phyloP scores from a whole-genome alignment of 306 rosid genomes.

The Lagenaria siceraria region DNA sequence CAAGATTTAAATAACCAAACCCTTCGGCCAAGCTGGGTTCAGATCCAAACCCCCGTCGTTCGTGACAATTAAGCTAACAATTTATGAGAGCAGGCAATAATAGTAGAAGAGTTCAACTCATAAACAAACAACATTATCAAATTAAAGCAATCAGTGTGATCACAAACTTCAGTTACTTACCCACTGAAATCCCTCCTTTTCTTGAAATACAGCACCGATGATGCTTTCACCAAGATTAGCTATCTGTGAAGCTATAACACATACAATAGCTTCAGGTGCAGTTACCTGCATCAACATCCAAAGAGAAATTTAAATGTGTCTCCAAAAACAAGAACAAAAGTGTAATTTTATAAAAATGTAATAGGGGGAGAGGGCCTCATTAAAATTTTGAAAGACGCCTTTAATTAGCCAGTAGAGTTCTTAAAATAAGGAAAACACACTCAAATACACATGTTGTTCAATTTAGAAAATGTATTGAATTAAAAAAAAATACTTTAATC shows the following conservation, averaged over 20 bases:
- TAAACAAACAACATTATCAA: neutral
- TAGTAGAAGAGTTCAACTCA: neutral
- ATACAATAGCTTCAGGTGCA: slow-evolving; percentile 53
- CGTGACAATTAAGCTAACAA: neutral
- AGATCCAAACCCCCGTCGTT: neutral
- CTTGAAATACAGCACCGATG: slow-evolving; percentile 90
- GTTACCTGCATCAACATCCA: slow-evolving; percentile 37
- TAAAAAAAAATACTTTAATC: no score
- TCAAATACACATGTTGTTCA: neutral
- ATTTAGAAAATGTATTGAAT: neutral
- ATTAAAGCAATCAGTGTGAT: neutral
- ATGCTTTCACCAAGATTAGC: slow-evolving; percentile 96
- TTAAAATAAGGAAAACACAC: neutral
- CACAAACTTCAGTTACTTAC: slow-evolving; percentile 28
- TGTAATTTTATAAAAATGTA: neutral
- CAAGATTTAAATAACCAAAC: neutral
- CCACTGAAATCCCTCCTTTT: slow-evolving; percentile 90
- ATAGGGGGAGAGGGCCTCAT: neutral
- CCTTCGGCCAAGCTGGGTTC: neutral
- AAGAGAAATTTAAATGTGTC: neutral
- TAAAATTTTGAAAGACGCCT: neutral
- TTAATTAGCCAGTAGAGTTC: neutral
- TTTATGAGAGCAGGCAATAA: neutral
- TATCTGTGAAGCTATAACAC: slow-evolving; percentile 83
- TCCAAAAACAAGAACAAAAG: neutral